Conservation (phyloP, 805 yeast genomes). For the Wickerhamiella domercqiae region DNA sequence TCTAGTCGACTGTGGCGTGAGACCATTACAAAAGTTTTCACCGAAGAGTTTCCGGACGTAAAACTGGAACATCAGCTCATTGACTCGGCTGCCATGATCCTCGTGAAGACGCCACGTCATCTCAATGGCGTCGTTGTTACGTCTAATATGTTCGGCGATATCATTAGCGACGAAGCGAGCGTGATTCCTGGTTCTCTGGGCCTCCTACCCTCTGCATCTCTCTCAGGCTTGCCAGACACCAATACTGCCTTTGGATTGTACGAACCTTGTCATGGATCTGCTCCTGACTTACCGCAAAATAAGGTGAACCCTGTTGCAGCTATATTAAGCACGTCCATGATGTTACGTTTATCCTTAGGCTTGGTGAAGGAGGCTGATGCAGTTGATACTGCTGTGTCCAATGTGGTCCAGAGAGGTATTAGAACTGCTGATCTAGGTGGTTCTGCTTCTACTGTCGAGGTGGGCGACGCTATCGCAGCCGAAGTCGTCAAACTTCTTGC, state of each 20-base stretch:
- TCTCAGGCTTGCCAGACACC: conserved; percentile 92
- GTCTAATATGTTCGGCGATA: conserved; percentile 96
- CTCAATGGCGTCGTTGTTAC: conserved; percentile 89
- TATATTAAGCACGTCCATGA: conserved; percentile 90
- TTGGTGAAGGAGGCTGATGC: conserved; percentile 73
- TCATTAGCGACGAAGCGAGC: conserved; percentile 93
- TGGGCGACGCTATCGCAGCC: conserved; percentile 82
- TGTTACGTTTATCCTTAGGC: conserved; percentile 82
- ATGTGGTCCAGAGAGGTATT: conserved; percentile 65
- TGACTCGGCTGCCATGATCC: conserved; percentile 97
- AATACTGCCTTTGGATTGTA: conserved; percentile 90
- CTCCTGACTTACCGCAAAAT: conserved; percentile 79
- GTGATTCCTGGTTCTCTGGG: conserved; percentile 97
- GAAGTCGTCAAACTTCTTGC: conserved; percentile 44
- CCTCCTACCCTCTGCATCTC: conserved; percentile 86
- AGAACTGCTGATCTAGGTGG: conserved; percentile 92
- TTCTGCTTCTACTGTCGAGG: conserved; percentile 65
- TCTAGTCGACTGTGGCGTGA: conserved; percentile 93
- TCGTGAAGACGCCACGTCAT: conserved; percentile 79
- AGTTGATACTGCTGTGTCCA: conserved; percentile 73
- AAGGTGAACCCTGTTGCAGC: conserved; percentile 94
- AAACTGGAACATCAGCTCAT: conserved; percentile 84
- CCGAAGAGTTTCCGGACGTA: conserved; percentile 80
- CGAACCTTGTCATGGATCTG: conserved; percentile 98
- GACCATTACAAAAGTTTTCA: conserved; percentile 73